Evolutionary conservation across 192 early-diverging fungal species (phyloP).

Genomic region (Backusella psychrophila): DNA sequence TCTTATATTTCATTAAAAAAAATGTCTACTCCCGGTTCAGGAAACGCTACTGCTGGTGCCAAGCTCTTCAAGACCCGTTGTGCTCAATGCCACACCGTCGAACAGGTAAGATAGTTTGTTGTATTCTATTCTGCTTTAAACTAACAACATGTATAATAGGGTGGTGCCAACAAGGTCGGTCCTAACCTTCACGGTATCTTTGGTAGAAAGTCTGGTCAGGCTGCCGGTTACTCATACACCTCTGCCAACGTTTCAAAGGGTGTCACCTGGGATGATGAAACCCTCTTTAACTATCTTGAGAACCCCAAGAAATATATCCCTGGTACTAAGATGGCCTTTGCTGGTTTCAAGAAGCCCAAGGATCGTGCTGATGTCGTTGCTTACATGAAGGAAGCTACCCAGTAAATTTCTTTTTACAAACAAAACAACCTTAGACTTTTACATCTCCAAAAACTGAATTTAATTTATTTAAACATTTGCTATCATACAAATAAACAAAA

Average conservation of each 20-base stretch:
- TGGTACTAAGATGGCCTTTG: constrained; percentile 98
- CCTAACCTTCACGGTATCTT: constrained; percentile 95
- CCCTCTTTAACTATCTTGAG: constrained; percentile 93
- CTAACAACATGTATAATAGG: constrained; percentile 38
- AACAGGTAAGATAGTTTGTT: constrained; percentile 39
- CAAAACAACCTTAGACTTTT: no score
- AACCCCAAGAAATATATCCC: constrained; percentile 99
- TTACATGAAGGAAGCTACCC: constrained; percentile 71
- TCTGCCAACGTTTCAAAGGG: constrained; percentile 86
- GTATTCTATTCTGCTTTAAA: background rate
- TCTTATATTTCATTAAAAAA: constrained; percentile 10
- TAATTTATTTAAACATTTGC: background rate
- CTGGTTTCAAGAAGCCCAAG: constrained; percentile 83
- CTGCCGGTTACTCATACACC: constrained; percentile 89
- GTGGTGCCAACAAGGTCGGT: constrained; percentile 90
- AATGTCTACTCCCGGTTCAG: constrained; percentile 21
- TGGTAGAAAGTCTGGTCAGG: constrained; percentile 84
- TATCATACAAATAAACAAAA: background rate
- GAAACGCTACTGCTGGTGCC: constrained; percentile 38
- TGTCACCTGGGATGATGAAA: constrained; percentile 85
- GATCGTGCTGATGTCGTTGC: constrained; percentile 87
- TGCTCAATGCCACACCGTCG: constrained; percentile 97
- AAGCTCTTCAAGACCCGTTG: constrained; percentile 96
- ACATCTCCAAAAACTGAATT: background rate
- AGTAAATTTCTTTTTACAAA: background rate